Base-by-base conservation (phyloP, 345 rosid genomes). In the Laguncularia racemosa region DNA sequence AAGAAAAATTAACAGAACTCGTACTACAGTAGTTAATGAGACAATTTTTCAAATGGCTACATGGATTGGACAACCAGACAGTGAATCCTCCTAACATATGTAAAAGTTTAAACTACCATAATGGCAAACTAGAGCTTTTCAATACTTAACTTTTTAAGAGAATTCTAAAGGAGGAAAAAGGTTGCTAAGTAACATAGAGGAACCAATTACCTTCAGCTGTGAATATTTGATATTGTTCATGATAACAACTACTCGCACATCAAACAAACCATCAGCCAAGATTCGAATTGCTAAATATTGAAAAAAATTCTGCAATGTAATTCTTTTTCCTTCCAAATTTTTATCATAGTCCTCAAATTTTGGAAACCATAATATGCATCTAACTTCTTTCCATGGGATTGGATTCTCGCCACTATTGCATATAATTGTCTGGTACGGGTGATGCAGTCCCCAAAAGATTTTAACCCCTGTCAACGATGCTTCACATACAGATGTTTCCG, bases 151-250 rank as follows among this genome's bases (percentile, higher is more conserved):
- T 1, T 9, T 33, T 33, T 9, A 33, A 33, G 9, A 33, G 40
- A 33, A 33, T 33, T 33, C 9, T 33, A 33, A 33, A 33, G 40
- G 40, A 33, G 40, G 40, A 7, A 51, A 51, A 20, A 51, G 13
- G 53, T 38, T 19, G 10, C 19, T 21, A 47, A 18, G 2, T 16
- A 18, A 48, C 44, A 20, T 20, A 52, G 14, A 12, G 23, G 14
- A 18, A 55, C 33, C 0, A 46, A 16, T 73, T 80, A 91, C 98
- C 96, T 76, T 84, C 49, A 91, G 68, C 20, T 71, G 83, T 23
- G 96, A 70, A 73, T 85, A 91, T 65, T 62, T 82, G 69, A 86
- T 69, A 67, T 84, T 91, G 82, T 88, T 82, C 90, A 86, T 76
- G 73, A 77, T 81, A 40, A 91, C 67, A 58, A 91, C 67, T 52